Evolutionary conservation across 2,329 filamentous ascomycete genomes (phyloP).

Genomic region (Penicillium sp.): DNA sequence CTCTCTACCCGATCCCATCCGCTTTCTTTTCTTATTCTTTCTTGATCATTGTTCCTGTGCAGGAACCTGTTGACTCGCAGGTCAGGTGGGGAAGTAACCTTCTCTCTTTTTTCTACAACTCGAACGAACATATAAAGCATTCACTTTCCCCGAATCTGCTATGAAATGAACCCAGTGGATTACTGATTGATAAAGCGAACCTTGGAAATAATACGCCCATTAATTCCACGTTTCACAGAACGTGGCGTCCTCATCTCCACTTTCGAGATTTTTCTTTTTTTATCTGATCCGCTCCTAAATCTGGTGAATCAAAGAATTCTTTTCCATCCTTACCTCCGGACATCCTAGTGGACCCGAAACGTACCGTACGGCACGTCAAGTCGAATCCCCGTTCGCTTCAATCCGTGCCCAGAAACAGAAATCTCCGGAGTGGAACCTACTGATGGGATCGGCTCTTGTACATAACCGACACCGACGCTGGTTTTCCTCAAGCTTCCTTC

Average conservation of each 20-base stretch:
- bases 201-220: conserved; percentile 10
- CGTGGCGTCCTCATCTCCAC: conserved; percentile 9
- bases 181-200: conserved; percentile 25
- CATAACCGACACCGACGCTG: conserved; percentile 9
- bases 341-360: conserved; percentile 4
- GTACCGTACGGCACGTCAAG: conserved; percentile 13
- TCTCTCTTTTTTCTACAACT: not conserved
- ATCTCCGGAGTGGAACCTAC: conserved; percentile 10
- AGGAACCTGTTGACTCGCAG: conserved; percentile 5
- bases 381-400: conserved; percentile 8
- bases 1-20: too few relatives aligned
- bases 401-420: conserved; percentile 10
- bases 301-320: not conserved
- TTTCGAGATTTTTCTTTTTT: conserved; percentile 8
- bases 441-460: conserved; percentile 9
- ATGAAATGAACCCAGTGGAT: conserved; percentile 6
- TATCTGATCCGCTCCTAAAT: conserved; percentile 23
- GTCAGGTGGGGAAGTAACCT: not conserved
- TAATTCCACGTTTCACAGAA: not conserved
- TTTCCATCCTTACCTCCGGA: not conserved
- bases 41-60: not conserved
- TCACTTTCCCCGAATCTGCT: not conserved
- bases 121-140: not conserved
- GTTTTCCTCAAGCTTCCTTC: not conserved
- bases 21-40: not conserved